Evolutionary conservation across 1,284 basidiomycete genomes (phyloP), one percentile per base, ranked within the genome.

Genomic region (Rhizoctonia solani): DNA sequence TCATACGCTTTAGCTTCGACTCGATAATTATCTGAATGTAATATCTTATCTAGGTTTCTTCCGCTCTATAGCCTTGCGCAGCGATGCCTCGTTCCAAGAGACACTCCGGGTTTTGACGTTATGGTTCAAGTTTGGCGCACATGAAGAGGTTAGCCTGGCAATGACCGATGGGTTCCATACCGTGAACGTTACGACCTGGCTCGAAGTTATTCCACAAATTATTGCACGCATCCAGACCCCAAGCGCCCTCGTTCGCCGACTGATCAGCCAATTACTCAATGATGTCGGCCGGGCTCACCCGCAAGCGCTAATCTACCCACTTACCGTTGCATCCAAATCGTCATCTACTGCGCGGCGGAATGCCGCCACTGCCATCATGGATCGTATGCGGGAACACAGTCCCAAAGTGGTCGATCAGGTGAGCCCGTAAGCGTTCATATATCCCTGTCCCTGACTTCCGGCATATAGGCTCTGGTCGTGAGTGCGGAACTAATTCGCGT

Each of bases 181-280:
- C 30, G 93, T 99, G 56, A 93, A 93, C 74, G 89, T 99, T 55
- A 95, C 99, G 75, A 98, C 96, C 0, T 99, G 97, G 97, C 83
- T 99, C 39, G 95, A 98, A 74, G 97, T 99, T 70, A 95, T 99
- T 69, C 97, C 97, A 42, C 95, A 96, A 83, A 97, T 99, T 73
- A 99, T 99, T 74, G 97, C 97, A 42, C 89, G 97, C 42, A 98
- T 99, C 72, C 95, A 98, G 79, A 97, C 95, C 0, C 95, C 95
- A 0, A 92, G 91, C 72, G 80, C 81, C 32, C 91, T 92, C 66
- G 95, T 99, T 69, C 86, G 94, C 47, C 85, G 89, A 69, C 91
- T 96, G 69, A 98, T 99, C 75, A 90, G 94, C 73, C 87, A 89
- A 72, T 82, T 99, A 16, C 81, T 99, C 55, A 91, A 87, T 19